These are phyloP conservation scores for Solanum appendiculatum DNA, from an alignment of 257 asterid species.

Conservation along the genomic window DNA sequence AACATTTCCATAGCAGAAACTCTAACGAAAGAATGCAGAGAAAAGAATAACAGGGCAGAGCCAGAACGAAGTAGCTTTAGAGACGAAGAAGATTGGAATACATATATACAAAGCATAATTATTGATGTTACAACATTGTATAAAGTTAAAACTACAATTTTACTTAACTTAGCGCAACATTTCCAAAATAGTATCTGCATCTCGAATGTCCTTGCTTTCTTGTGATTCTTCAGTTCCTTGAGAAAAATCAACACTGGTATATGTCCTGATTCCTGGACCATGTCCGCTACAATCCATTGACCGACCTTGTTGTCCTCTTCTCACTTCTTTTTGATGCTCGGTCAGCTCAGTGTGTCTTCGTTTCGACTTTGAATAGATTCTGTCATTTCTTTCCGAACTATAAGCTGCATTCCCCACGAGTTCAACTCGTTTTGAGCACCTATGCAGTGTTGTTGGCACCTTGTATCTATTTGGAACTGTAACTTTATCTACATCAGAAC, in stretches of 20 bases:
- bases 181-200: constrained; percentile 30
- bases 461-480: constrained; percentile 9
- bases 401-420: constrained; percentile 14
- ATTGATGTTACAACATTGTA: not conserved
- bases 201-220: constrained; percentile 44
- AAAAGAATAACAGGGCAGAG: not conserved
- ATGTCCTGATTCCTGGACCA: constrained; percentile 70
- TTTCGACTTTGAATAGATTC: constrained; percentile 20
- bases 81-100: not conserved
- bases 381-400: constrained; percentile 3
- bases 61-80: not conserved
- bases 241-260: constrained; percentile 64
- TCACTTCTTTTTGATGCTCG: constrained; percentile 75
- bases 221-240: constrained; percentile 75
- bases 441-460: constrained; percentile 26
- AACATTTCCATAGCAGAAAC: not conserved
- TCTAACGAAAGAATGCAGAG: not conserved
- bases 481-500: constrained; percentile 2
- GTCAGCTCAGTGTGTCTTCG: constrained; percentile 49
- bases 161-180: constrained; percentile 18
- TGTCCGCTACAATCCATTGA: constrained; percentile 50
- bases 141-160: not conserved
- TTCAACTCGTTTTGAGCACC: constrained; percentile 69
- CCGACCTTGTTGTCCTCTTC: constrained; percentile 75
- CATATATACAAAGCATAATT: not conserved